Conservation (phyloP, 2,329 filamentous ascomycete genomes). For the Sporothrix sp. region DNA sequence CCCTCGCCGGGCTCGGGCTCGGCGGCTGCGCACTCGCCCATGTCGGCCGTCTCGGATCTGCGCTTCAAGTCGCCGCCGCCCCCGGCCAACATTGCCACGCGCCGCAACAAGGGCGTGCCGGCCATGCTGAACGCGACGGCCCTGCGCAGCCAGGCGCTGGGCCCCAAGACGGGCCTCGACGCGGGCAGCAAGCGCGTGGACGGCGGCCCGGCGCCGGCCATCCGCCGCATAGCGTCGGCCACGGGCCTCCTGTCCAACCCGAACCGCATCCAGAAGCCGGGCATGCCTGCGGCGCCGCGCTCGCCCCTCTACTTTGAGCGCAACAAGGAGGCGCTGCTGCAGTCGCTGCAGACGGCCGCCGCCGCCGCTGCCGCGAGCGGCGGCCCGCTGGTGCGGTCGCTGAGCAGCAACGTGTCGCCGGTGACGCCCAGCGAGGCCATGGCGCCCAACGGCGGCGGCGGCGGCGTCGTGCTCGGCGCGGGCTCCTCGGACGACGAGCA, state of each 20-base stretch:
- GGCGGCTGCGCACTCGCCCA: conserved; percentile 20
- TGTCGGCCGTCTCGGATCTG: conserved; percentile 23
- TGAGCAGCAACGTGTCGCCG: conserved; percentile 8
- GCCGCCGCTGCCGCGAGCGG: conserved; percentile 19
- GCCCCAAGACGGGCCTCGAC: conserved; percentile 41
- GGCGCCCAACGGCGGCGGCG: not conserved
- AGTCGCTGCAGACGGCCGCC: conserved; percentile 25
- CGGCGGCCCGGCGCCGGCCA: conserved; percentile 31
- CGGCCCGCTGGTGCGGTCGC: conserved; percentile 28
- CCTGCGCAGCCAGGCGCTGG: conserved; percentile 35
- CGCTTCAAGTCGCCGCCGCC: conserved; percentile 40
- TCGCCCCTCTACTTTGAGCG: conserved; percentile 37
- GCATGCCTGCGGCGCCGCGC: conserved; percentile 25
- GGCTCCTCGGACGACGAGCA: conserved; percentile 12
- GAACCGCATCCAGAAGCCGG: conserved; percentile 34
- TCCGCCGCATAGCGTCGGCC: conserved; percentile 45
- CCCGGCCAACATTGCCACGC: conserved; percentile 43
- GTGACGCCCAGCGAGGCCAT: not conserved
- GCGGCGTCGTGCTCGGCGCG: not conserved
- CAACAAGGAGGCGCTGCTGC: conserved; percentile 34
- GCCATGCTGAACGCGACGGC: conserved; percentile 39
- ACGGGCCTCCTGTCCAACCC: conserved; percentile 31
- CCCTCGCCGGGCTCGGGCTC: conserved; percentile 23
- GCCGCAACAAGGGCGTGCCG: conserved; percentile 40
- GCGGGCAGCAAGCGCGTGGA: conserved; percentile 33